A percentile compares a stretch with the other conserved stretches of the same genome.
These are phyloP conservation scores for Silene conica DNA, from an alignment of 148 eudicot genomes.

Conservation along the genomic window DNA sequence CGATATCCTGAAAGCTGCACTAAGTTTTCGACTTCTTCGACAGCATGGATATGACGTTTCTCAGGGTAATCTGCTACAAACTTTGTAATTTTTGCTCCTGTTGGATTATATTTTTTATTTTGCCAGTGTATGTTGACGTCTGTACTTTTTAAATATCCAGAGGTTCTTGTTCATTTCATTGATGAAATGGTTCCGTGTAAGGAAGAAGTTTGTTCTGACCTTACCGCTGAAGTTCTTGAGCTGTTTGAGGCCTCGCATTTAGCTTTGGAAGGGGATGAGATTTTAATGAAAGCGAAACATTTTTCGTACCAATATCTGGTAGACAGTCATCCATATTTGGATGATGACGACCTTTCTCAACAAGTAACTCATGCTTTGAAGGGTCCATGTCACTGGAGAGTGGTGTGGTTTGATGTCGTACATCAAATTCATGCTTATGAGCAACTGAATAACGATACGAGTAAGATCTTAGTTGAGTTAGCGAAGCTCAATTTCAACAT, in stretches of 20 bases:
- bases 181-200: conserved; percentile 11
- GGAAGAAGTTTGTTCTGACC: neutral
- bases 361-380: neutral
- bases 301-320: conserved; percentile 14
- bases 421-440: too few species aligned
- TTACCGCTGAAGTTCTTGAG: conserved; percentile 20
- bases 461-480: too few species aligned
- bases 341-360: conserved; percentile 9
- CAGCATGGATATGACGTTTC: conserved; percentile 36
- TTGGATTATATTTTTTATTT: neutral
- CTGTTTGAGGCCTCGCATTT: conserved; percentile 39
- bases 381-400: too few species aligned
- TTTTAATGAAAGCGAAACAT: conserved; percentile 24
- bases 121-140: neutral
- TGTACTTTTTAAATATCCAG: conserved; percentile 10
- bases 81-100: too few species aligned
- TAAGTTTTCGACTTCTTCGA: conserved; percentile 38
- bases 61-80: conserved; percentile 25
- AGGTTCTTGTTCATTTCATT: conserved; percentile 21
- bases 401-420: too few species aligned
- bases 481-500: too few species aligned
- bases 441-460: too few species aligned
- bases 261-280: conserved; percentile 28
- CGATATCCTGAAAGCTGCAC: conserved; percentile 20
- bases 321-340: neutral